Conservation (phyloP, 352 stramenopile genomes). For the Phytophthora kernoviae region DNA sequence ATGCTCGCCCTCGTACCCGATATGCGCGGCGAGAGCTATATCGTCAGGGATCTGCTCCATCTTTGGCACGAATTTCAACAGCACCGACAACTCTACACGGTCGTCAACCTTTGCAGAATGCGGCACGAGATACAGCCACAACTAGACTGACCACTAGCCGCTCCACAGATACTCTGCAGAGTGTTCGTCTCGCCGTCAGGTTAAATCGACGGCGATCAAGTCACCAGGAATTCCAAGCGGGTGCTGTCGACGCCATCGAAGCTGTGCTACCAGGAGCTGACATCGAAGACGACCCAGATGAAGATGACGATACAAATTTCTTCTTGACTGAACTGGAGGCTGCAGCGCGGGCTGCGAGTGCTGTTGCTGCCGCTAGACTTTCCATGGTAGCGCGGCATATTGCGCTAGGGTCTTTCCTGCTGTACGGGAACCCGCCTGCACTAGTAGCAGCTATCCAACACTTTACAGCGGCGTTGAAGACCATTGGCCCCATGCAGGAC, state of each 20-base stretch:
- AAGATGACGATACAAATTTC: slow-evolving; percentile 58
- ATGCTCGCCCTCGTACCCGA: slow-evolving; percentile 51
- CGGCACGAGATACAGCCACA: background rate
- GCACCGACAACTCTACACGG: slow-evolving; percentile 15
- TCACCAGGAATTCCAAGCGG: slow-evolving; percentile 12
- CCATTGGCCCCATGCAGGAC: slow-evolving; percentile 19
- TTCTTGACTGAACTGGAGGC: slow-evolving; percentile 81
- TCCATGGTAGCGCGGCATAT: slow-evolving; percentile 45
- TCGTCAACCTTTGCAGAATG: slow-evolving; percentile 8
- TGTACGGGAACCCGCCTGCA: slow-evolving; percentile 51
- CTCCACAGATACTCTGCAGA: slow-evolving; percentile 8
- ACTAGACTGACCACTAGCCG: slow-evolving; percentile 6
- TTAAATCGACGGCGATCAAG: slow-evolving; percentile 10
- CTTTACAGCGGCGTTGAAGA: slow-evolving; percentile 45
- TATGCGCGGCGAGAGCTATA: slow-evolving; percentile 57
- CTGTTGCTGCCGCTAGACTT: slow-evolving; percentile 19
- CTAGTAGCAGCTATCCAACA: slow-evolving; percentile 36
- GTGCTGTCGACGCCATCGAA: slow-evolving; percentile 19
- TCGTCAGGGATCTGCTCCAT: slow-evolving; percentile 28
- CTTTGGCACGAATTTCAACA: slow-evolving; percentile 43
- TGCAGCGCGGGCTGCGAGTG: slow-evolving; percentile 26
- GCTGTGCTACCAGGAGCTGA: slow-evolving; percentile 12
- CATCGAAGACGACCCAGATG: slow-evolving; percentile 22
- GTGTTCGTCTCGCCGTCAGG: background rate
- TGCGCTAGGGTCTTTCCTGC: slow-evolving; percentile 47